Evolutionary conservation across 495 filamentous ascomycete genomes (phyloP), one percentile per base, ranked within the genome.

Genomic region (Venustampulla echinocandica): DNA sequence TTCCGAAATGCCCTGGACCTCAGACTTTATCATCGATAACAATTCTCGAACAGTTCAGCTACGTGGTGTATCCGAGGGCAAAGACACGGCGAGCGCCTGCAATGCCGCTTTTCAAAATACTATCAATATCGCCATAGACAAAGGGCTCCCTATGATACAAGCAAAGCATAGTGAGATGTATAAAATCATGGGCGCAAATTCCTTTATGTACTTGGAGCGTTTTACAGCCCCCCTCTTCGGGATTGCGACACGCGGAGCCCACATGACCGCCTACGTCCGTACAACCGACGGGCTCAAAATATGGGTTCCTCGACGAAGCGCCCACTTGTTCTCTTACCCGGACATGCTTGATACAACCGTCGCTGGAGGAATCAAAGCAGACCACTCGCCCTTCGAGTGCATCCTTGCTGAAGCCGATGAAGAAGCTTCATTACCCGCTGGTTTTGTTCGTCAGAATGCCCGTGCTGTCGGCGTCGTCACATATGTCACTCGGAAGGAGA

Each of bases 341-440:
- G 62, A 64, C 4, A 67, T 67, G 65, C 67, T 82, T 4, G 77
- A 81, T 56, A 64, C 54, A 1, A 70, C 75, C 0, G 77, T 80
- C 0, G 78, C 71, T 4, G 76, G 76, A 6, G 74, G 75, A 10
- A 57, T 81, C 3, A 56, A 57, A 10, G 54, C 66, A 1, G 66
- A 64, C 0, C 57, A 65, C 21, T 52, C 50, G 1, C 71, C 76
- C 1, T 55, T 69, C 13, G 66, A 71, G 1, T 72, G 68, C 43
- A 60, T 79, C n/a, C 50, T 79, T 13, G 60, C 61, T n/a, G 76
- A 79, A 47, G 66, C 73, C 0, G 60, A 59, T 21, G 77, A 81
- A 55, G 77, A 81, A 47, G 71, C 74, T 0, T 68, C 70, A 0
- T 42, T 80, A 4, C 36, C 55, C 0, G 53, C 45, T 18, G 54